phyloP scores from a whole-genome alignment of 129 eudicot species.

The Helichrysum umbraculigerum region DNA sequence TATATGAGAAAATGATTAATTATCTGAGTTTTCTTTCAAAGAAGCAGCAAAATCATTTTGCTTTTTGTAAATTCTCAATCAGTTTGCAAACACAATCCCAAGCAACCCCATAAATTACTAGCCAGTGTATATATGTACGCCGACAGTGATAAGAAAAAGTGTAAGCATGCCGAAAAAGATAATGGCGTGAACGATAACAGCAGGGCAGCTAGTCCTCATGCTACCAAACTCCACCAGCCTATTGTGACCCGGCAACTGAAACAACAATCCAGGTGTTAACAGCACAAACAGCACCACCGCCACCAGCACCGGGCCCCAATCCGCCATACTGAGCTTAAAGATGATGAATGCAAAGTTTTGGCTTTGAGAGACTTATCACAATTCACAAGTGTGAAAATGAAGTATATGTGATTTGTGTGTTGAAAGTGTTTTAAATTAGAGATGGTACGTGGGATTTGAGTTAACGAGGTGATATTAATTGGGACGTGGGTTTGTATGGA shows the following conservation, averaged over 20 bases:
- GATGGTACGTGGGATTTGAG: conserved; percentile 14
- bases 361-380: background rate
- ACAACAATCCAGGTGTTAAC: conserved; percentile 53
- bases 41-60: too few species aligned
- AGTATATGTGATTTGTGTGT: conserved; percentile 9
- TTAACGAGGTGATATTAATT: conserved; percentile 10
- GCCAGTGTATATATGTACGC: conserved; percentile 52
- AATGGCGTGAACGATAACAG: conserved; percentile 52
- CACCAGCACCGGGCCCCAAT: conserved; percentile 54
- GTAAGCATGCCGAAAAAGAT: conserved; percentile 55
- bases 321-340: conserved; percentile 31
- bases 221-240: conserved; percentile 61
- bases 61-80: too few species aligned
- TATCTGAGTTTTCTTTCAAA: too few species aligned
- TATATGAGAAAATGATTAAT: too few species aligned
- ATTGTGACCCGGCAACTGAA: conserved; percentile 62
- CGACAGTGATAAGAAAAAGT: conserved; percentile 53
- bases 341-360: background rate
- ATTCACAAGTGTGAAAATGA: background rate
- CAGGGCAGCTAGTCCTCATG: conserved; percentile 55
- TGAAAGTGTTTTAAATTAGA: background rate
- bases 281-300: conserved; percentile 46
- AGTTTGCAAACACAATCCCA: background rate
- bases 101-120: conserved; percentile 4
- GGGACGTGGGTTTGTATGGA: conserved; percentile 29